Base-by-base conservation (phyloP, 768 basidiomycete species). In the Polyporus arcularius region DNA sequence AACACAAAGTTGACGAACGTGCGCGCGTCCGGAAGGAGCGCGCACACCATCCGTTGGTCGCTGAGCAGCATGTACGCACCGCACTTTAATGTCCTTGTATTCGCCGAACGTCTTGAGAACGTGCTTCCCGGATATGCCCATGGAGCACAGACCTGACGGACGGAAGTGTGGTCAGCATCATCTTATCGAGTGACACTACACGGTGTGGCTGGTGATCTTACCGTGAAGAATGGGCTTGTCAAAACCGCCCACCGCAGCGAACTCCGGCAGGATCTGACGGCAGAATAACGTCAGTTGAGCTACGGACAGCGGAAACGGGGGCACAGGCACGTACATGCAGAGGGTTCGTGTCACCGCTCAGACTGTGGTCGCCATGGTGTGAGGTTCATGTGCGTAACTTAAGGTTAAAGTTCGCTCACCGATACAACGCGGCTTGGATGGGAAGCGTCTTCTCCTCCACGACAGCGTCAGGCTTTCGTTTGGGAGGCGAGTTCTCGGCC, bases 231-330 rank as follows among this genome's bases (percentile, higher is more conserved):
- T 95, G 0, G 96, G 96, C 72, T 86, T 86, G 65, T 94, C 88
- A 72, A 96, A 98, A 0, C 95, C 95, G n/a, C 94, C 96, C 52
- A 96, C 89, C 11, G 90, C 89, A 11, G 97, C 94, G 70, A 97
- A 98, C 60, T 92, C 87, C 0, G 97, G 96, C 54, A 90, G 85
- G 67, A 99, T 94, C 90, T 63, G 39, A 28, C 6, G 12, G 4
- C 35, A 46, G 46, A n/a, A 31, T 5, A 16, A 26, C 6, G 61
- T 63, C 48, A 50, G 55, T 12, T 30, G 40, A 45, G 43, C 30
- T 8, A 18, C 16, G 45, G 49, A 43, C 38, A 54, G 21, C n/a
- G 39, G 14, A 39, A 45, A 40, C 12, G 2, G 21, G 46, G n/a
- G 54, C 4, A 28, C 14, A 28, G 14, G 15, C 30, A 76, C 86